Base-by-base conservation (phyloP, 192 early-diverging fungal genomes). In the Dissophora ornata region DNA sequence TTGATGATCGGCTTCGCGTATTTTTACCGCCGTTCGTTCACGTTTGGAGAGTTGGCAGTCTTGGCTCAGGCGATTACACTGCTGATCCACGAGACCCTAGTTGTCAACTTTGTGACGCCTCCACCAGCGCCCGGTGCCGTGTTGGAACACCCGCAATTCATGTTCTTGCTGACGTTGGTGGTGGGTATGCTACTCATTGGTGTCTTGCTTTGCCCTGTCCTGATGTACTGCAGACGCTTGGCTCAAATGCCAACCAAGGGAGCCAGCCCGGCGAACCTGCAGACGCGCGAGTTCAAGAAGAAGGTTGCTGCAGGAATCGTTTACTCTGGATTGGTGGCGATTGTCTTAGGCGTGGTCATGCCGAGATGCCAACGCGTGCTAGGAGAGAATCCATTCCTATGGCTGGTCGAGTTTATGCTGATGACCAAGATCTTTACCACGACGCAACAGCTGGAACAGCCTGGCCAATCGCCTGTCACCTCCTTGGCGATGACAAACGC, bases 131-230 rank as follows among this genome's bases (percentile, higher is more conserved):
- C 51, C 13, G 68, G 57, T 9, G 44, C 62, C 13, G 59, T 68
- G 2, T 24, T 73, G 19, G 71, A 67, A 56, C 78, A 81, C 80
- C 75, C 62, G 34, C 66, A 51, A 25, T 79, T 65, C 22, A 66
- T 87, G 21, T 81, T 90, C n/a, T 67, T 86, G 46, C 83, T 89
- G 67, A 86, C 86, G 4, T 60, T 93, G 10, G 75, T 93, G 19
- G 66, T 92, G 6, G 92, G 90, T 3, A 91, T 92, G 81, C n/a
- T 90, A 7, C 50, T 91, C 15, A 87, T 93, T 46, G 90, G 90
- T 15, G 55, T 89, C 4, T 30, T 84, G 9, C 44, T 82, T 1
- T 78, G 67, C 0, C 89, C 90, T 1, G 60, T 91, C 6, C 69
- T 92, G 44, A 81, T 86, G 38, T 77, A 77, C 38, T 84, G 79